Base-by-base conservation (phyloP, 2,329 filamentous ascomycete species). In the Epichloe gansuensis region DNA sequence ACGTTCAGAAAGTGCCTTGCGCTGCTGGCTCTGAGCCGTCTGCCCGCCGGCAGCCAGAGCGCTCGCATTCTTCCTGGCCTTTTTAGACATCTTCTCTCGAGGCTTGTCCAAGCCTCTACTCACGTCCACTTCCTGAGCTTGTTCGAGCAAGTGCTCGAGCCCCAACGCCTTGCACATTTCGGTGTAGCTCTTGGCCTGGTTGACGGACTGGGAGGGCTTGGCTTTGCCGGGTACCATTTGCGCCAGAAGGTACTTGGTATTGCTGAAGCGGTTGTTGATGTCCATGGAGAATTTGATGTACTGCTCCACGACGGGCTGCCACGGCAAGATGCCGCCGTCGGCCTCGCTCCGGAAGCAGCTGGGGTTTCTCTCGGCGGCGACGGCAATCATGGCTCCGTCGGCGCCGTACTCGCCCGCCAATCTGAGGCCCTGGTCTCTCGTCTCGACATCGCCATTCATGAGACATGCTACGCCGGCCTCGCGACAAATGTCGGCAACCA, bases 381-480 rank as follows among this genome's bases (percentile, higher is more conserved):
- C 93, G 9, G 93, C 93, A 61, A 98, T 97, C 93, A 98, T 98
- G 55, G 88, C 93, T 5, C 90, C 91, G 63, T 97, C 90, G 5
- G 86, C 87, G n/a, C 83, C 84, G 63, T 80, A 96, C 64, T 95
- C 85, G 27, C 78, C 62, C 55, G 89, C 84, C 6, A 98, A 74
- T 54, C 73, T 65, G 7, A 86, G 63, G 0, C 83, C 91, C 54
- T 95, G 74, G 49, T 88, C 85, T 51, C 87, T 80, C 39, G 74
- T 80, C 51, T 77, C 80, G 0, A 98, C 89, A 62, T 98, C 93
- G 47, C 93, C 93, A 63, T 98, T 98, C 82, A 97, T 90, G 41
- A 97, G 70, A 63, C 91, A 96, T 8, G 91, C 89, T 2, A 98
- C 89, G 31, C 91, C 91, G 11, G 83, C 83, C 57, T 89, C 83